A percentile compares a stretch with the other conserved stretches of the same genome.
Evolutionary conservation across 306 rosid species (phyloP).

Genomic region (Bauhinia variegata): DNA sequence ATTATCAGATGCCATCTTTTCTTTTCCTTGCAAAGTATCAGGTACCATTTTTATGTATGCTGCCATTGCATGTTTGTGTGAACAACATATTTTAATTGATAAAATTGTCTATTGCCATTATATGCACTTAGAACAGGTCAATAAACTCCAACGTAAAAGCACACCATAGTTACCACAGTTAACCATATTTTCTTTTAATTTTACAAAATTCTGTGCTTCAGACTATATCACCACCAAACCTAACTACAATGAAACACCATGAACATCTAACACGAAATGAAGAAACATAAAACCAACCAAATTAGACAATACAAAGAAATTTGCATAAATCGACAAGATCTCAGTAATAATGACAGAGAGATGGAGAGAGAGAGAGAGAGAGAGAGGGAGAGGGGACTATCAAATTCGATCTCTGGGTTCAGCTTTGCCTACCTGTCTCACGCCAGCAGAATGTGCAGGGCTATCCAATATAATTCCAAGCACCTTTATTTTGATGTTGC

Average conservation of each 20-base stretch:
- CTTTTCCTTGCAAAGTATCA: not conserved
- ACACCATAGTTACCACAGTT: not conserved
- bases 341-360: no score
- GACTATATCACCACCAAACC: no score
- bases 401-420: slow-evolving; percentile 18
- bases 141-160: not conserved
- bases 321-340: not conserved
- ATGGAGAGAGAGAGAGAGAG: no score
- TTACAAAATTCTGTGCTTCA: no score
- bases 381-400: no score
- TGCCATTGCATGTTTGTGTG: not conserved
- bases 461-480: slow-evolving; percentile 83
- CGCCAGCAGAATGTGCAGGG: slow-evolving; percentile 89
- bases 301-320: not conserved
- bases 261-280: not conserved
- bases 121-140: not conserved
- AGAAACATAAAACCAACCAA: not conserved
- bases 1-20: not conserved
- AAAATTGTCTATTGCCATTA: not conserved
- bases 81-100: not conserved
- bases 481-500: slow-evolving; percentile 67
- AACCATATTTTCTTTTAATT: no score
- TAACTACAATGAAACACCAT: not conserved
- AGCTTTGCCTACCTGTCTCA: slow-evolving; percentile 73
- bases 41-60: not conserved